Evolutionary conservation across 208 protist genomes (phyloP).

Genomic region (Trypanosoma brucei): DNA sequence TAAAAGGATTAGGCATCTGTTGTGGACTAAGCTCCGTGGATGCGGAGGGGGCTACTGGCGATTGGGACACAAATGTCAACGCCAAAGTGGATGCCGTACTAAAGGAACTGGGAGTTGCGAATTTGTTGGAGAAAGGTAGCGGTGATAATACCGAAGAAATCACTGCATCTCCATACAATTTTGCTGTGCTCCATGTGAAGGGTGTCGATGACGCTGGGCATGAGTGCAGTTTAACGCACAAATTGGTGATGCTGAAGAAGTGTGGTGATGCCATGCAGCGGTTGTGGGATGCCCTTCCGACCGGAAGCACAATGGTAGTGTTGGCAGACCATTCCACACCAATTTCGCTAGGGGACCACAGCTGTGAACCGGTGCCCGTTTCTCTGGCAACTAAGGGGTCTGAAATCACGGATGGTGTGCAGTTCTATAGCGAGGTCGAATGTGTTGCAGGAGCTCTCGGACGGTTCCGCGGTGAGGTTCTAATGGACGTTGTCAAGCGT

Average conservation of each 20-base stretch:
- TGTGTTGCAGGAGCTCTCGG: conserved; percentile 29
- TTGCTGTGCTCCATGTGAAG: conserved; percentile 74
- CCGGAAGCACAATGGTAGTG: conserved; percentile 47
- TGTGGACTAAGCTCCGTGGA: conserved; percentile 35
- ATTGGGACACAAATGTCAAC: conserved; percentile 42
- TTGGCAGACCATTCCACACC: conserved; percentile 63
- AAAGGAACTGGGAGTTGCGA: neutral
- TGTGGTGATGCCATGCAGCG: conserved; percentile 43
- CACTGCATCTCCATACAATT: conserved; percentile 22
- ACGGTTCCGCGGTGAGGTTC: conserved; percentile 42
- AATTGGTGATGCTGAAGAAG: conserved; percentile 44
- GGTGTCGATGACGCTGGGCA: conserved; percentile 69
- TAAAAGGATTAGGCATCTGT: conserved; percentile 56
- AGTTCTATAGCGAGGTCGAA: conserved; percentile 53
- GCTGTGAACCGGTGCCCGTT: conserved; percentile 65
- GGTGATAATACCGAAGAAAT: neutral
- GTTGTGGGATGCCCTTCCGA: conserved; percentile 45
- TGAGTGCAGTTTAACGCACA: conserved; percentile 36
- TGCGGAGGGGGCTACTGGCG: conserved; percentile 40
- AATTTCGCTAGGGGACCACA: conserved; percentile 56
- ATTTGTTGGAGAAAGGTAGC: neutral
- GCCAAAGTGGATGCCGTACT: conserved; percentile 51
- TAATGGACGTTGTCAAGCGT: conserved; percentile 54
- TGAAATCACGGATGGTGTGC: conserved; percentile 28
- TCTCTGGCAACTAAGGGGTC: conserved; percentile 42